Evolutionary conservation across 164 flowering plant species (phyloP), one percentile per base, ranked within the genome.

Genomic region (Tetracentron sinense): DNA sequence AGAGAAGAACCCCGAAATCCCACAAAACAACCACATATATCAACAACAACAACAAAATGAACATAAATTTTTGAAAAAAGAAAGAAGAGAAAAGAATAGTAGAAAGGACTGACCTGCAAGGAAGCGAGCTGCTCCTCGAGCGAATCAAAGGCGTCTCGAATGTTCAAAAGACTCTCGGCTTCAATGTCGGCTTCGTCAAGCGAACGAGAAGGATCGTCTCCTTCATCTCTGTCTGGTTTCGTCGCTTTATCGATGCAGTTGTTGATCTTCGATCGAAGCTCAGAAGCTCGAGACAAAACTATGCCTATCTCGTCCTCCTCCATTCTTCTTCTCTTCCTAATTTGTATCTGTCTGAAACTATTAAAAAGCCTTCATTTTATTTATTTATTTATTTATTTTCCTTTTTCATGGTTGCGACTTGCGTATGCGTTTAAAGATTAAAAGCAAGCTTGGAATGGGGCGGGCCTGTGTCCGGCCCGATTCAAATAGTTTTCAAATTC

Each of bases 41-140:
- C 53, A 3, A 54, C 17, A 15, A 25, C 15, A 20, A 44, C 26
- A 22, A 27, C 27, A 21, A 20, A 31, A 38, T 17, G 6, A 63
- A 27, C 16, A 42, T n/a, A n/a, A n/a, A n/a, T n/a, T n/a, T n/a
- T n/a, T n/a, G n/a, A n/a, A n/a, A n/a, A n/a, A n/a, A n/a, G n/a
- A n/a, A n/a, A n/a, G 35, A 29, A 6, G 21, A 20, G 56, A 22
- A 51, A 38, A 1, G 42, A 38, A 56, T 58, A n/a, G n/a, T n/a
- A n/a, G n/a, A n/a, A 49, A 48, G 49, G 19, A 54, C 27, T 42
- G 26, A 84, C 96, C 93, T 90, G 96, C 75, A 90, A 72, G 25
- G 88, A 72, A 55, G 84, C 68, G 31, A 93, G 92, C 72, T 88
- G 97, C 60, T 76, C 70, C 79, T 93, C 94, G 12, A 90, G 90